Base-by-base conservation (phyloP, 495 filamentous ascomycete genomes). In the Penicillium salamii region DNA sequence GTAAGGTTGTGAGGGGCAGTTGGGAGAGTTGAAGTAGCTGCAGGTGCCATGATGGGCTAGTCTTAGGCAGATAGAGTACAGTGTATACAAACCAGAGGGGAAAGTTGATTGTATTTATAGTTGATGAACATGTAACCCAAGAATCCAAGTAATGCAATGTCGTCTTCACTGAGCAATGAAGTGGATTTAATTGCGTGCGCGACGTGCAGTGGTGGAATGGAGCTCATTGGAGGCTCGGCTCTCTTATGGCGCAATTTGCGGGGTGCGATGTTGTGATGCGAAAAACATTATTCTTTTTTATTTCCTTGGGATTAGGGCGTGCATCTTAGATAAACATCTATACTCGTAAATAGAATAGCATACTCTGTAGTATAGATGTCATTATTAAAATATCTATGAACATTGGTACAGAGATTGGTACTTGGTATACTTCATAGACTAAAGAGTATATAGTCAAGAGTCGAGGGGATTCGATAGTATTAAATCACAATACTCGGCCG, bases 21-120 rank as follows among this genome's bases (percentile, higher is more conserved):
- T 18, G 65, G 55, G 21, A 55, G 51, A 29, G 58, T 32, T 20
- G 57, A 52, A n/a, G 66, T 67, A 38, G 70, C 60, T 34, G 64
- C 68, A n/a, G 65, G 65, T 31, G 67, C 65, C 69, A 72, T 72
- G 44, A 33, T 61, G 49, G 21, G 29, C n/a, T 36, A 35, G 20
- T 9, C 14, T 29, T 48, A 31, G 45, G 19, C 12, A 6, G 13
- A 14, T 14, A 24, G 36, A 26, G 14, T 14, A 32, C 5, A 18
- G n/a, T n/a, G n/a, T n/a, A n/a, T n/a, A n/a, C n/a, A 24, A 18
- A 12, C 12, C 31, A 31, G 39, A 20, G 15, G 52, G 36, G 39
- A 13, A 6, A 24, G 18, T 13, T 29, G 52, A n/a, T 15, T 43
- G 14, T 58, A 48, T 59, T 59, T 65, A 62, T 64, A 41, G 19